Percentiles rank a stretch among this genome's conserved stretches.
phyloP scores from a whole-genome alignment of 1,139 yeast genomes.

The Zhuliangozyma blackwelliae region DNA sequence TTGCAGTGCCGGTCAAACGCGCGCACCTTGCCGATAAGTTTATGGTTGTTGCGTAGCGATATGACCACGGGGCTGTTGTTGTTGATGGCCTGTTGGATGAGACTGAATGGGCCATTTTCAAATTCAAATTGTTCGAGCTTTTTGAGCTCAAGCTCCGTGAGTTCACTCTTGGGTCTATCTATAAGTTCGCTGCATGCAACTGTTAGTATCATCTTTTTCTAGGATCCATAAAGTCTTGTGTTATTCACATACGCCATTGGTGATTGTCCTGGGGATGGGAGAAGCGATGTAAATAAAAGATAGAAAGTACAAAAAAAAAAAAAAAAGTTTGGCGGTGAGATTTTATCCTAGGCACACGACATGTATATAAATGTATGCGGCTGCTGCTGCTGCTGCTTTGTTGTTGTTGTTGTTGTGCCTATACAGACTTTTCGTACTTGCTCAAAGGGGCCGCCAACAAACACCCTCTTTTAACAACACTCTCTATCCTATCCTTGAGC shows the following conservation, averaged over 20 bases:
- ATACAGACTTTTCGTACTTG: slow-evolving; percentile 18
- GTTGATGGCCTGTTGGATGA: slow-evolving; percentile 75
- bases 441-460: slow-evolving; percentile 79
- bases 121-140: slow-evolving; percentile 89
- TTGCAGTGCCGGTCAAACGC: slow-evolving; percentile 97
- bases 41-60: slow-evolving; percentile 89
- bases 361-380: no score
- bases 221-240: no score
- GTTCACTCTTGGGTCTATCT: slow-evolving; percentile 73
- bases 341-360: no score
- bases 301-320: not conserved
- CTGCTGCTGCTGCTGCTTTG: no score
- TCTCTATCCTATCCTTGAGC: slow-evolving; percentile 76
- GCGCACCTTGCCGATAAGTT: slow-evolving; percentile 80
- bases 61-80: slow-evolving; percentile 75
- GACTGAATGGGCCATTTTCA: slow-evolving; percentile 84
- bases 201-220: slow-evolving; percentile 2
- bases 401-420: no score
- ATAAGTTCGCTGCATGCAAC: slow-evolving; percentile 51
- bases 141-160: slow-evolving; percentile 74
- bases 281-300: not conserved
- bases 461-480: slow-evolving; percentile 72
- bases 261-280: no score
- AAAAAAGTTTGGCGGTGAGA: not conserved
- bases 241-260: slow-evolving; percentile 5